These are phyloP conservation scores for Anastatica hierochuntica DNA, from an alignment of 345 rosid species.

Conservation along the genomic window DNA sequence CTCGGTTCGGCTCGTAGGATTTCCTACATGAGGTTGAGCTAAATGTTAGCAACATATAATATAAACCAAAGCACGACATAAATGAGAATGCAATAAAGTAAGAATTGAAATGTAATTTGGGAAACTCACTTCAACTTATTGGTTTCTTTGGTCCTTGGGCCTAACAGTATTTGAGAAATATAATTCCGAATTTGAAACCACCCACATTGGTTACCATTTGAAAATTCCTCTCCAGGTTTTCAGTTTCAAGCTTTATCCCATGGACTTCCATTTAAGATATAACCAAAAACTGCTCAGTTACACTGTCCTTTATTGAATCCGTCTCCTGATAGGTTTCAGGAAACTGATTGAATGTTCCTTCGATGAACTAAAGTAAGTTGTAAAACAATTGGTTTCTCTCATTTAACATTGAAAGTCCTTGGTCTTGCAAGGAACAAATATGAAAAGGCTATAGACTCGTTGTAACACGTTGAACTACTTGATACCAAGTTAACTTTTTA, in stretches of 20 bases:
- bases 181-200: conserved; percentile 31
- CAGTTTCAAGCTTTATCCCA: conserved; percentile 56
- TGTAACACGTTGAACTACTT: no score
- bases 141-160: conserved; percentile 19
- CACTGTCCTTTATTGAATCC: conserved; percentile 28
- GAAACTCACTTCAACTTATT: conserved; percentile 39
- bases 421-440: conserved; percentile 59
- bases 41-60: conserved; percentile 6
- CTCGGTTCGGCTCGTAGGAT: conserved; percentile 45
- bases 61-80: conserved; percentile 3
- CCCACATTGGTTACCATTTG: conserved; percentile 43
- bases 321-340: conserved; percentile 20
- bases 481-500: no score
- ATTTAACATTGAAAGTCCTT: conserved; percentile 62
- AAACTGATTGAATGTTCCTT: conserved; percentile 40
- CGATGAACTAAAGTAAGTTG: conserved; percentile 54
- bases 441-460: no score
- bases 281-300: conserved; percentile 57
- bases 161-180: conserved; percentile 10
- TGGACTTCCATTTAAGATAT: conserved; percentile 65
- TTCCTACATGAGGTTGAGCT: conserved; percentile 36
- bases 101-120: background rate
- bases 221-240: conserved; percentile 69
- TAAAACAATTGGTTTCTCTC: conserved; percentile 50
- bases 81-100: background rate